Conservation (phyloP, 257 asterid genomes). For the Solanum pinnatisectum region DNA sequence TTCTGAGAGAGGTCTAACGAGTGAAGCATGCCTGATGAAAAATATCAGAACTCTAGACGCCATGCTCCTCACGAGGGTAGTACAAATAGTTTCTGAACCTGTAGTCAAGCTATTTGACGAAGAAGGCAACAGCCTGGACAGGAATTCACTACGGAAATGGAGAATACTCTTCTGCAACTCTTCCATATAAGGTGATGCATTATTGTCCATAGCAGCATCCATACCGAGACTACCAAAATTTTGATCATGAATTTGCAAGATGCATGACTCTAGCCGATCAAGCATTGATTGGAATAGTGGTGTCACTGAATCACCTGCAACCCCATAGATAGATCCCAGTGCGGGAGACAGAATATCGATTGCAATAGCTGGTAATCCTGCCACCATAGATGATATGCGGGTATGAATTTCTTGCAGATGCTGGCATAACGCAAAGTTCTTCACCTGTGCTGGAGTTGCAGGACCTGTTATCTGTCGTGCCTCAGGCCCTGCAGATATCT, state of each 20-base stretch:
- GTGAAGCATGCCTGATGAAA: constrained; percentile 83
- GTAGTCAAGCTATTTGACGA: constrained; percentile 34
- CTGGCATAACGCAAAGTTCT: constrained; percentile 77
- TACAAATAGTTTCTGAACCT: constrained; percentile 69
- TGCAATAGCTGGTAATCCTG: constrained; percentile 68
- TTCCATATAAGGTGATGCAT: constrained; percentile 93
- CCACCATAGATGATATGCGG: constrained; percentile 50
- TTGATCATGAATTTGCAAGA: constrained; percentile 83
- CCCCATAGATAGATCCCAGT: constrained; percentile 71
- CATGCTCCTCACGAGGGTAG: constrained; percentile 76
- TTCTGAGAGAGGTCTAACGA: constrained; percentile 87
- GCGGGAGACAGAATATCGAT: constrained; percentile 74
- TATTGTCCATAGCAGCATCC: constrained; percentile 77
- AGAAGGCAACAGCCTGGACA: constrained; percentile 73
- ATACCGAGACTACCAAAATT: constrained; percentile 61
- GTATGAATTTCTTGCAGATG: constrained; percentile 87
- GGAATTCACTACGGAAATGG: constrained; percentile 76
- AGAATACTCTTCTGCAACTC: constrained; percentile 69
- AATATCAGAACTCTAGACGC: constrained; percentile 79
- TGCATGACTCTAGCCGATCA: constrained; percentile 77
- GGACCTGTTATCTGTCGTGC: constrained; percentile 90
- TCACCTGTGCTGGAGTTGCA: constrained; percentile 81
- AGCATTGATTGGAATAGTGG: constrained; percentile 91
- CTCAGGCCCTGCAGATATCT: constrained; percentile 96
- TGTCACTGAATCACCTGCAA: constrained; percentile 88